A percentile compares a stretch with the other conserved stretches of the same genome.
These are phyloP conservation scores for Podosphaera leucotricha DNA, from an alignment of 2,329 filamentous ascomycete species.

Conservation along the genomic window DNA sequence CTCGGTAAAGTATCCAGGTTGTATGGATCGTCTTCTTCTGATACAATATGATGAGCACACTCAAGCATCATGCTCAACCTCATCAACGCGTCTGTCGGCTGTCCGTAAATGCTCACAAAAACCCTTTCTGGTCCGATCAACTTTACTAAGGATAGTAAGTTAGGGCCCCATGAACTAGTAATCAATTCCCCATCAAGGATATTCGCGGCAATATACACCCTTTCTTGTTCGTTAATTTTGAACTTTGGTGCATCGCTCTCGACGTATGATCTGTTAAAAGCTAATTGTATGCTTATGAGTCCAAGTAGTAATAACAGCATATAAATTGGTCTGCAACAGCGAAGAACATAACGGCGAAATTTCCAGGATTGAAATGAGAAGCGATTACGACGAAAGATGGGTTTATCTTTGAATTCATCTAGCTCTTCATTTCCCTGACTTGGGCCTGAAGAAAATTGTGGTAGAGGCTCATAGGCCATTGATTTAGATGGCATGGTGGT, in stretches of 20 bases:
- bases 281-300: conserved; percentile 9
- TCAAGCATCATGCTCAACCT: conserved; percentile 26
- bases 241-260: conserved; percentile 9
- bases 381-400: conserved; percentile 3
- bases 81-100: conserved; percentile 27
- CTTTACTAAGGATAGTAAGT: conserved; percentile 36
- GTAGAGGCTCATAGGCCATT: neutral
- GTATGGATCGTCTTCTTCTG: conserved; percentile 28
- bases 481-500: neutral
- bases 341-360: neutral
- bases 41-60: conserved; percentile 28
- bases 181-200: conserved; percentile 44
- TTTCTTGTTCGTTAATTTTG: conserved; percentile 22
- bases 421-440: neutral
- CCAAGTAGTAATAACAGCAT: conserved; percentile 7
- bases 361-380: conserved; percentile 6
- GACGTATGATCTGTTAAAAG: conserved; percentile 22
- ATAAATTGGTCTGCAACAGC: conserved; percentile 9
- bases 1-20: conserved; percentile 31
- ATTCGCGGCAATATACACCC: conserved; percentile 50
- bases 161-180: conserved; percentile 37
- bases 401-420: conserved; percentile 10
- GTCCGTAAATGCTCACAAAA: conserved; percentile 49
- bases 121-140: conserved; percentile 43
- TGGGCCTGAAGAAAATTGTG: conserved; percentile 3